Evolutionary conservation across 139 green algal genomes (phyloP).

Genomic region (Dunaliella primolecta): DNA sequence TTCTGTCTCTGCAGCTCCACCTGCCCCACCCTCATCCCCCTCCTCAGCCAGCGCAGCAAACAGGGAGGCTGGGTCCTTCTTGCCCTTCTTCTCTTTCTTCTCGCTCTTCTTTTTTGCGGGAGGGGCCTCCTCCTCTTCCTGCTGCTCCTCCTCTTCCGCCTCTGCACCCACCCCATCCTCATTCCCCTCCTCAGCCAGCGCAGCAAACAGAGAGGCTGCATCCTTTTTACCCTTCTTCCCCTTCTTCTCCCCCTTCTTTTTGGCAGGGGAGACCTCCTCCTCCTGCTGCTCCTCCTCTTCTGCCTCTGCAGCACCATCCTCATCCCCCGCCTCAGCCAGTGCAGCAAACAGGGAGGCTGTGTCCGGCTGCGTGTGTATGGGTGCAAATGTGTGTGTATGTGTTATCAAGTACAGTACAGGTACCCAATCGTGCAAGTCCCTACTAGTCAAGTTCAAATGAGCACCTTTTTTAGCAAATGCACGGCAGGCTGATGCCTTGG

Average conservation of each 20-base stretch:
- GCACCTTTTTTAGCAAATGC: too few relatives aligned
- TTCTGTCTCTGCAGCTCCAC: not conserved
- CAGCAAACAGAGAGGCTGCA: constrained; percentile 35
- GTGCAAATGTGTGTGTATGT: too few relatives aligned
- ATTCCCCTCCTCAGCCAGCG: constrained; percentile 15
- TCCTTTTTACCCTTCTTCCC: constrained; percentile 36
- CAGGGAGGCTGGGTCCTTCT: constrained; percentile 27
- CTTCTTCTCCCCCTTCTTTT: constrained; percentile 32
- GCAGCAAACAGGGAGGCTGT: too few relatives aligned
- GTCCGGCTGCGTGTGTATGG: too few relatives aligned
- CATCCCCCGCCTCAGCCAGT: too few relatives aligned
- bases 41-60: constrained; percentile 35
- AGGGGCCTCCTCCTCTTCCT: not conserved
- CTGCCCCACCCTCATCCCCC: not conserved
- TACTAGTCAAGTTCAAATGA: too few relatives aligned
- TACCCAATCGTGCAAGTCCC: too few relatives aligned
- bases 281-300: too few relatives aligned
- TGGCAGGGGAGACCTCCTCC: too few relatives aligned
- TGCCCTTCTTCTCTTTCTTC: constrained; percentile 45
- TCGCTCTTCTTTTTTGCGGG: constrained; percentile 5
- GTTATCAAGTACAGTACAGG: too few relatives aligned
- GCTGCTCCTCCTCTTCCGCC: constrained; percentile 5
- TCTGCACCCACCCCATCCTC: not conserved
- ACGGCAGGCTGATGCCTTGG: too few relatives aligned
- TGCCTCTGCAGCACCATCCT: too few relatives aligned